Evolutionary conservation across 2,329 filamentous ascomycete species (phyloP).

Genomic region (Arthroderma uncinatum): DNA sequence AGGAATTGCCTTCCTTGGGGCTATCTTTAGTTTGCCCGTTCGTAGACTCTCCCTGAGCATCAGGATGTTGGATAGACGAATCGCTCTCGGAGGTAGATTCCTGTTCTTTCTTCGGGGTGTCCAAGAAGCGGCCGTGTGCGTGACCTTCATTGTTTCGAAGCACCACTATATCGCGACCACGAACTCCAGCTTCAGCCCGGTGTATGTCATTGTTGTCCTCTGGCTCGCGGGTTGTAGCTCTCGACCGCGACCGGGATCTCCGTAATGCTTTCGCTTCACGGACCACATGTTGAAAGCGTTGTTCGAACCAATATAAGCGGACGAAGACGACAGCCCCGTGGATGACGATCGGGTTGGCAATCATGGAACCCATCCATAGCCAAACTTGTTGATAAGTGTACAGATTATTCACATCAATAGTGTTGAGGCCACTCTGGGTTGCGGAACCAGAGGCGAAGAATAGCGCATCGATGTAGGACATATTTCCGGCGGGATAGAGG

Average conservation of each 20-base stretch:
- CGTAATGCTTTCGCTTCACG: constrained; percentile 58
- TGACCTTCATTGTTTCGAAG: constrained; percentile 26
- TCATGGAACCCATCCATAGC: constrained; percentile 58
- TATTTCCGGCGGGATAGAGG: constrained; percentile 53
- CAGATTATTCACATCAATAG: constrained; percentile 53
- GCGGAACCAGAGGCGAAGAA: constrained; percentile 77
- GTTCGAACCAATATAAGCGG: constrained; percentile 95
- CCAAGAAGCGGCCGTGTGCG: constrained; percentile 16
- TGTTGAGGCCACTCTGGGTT: constrained; percentile 89
- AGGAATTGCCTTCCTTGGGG: neutral
- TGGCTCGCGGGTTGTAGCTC: constrained; percentile 31
- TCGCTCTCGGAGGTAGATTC: constrained; percentile 6
- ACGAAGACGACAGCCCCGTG: constrained; percentile 81
- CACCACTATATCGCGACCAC: constrained; percentile 30
- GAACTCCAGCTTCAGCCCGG: constrained; percentile 30
- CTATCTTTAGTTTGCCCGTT: constrained; percentile 37
- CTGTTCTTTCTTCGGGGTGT: constrained; percentile 6
- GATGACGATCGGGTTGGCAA: constrained; percentile 74
- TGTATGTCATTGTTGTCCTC: constrained; percentile 34
- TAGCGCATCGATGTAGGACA: constrained; percentile 76
- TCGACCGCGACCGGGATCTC: constrained; percentile 43
- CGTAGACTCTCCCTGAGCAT: neutral
- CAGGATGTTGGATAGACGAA: constrained; percentile 1
- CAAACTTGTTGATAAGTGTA: constrained; percentile 63
- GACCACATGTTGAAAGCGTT: constrained; percentile 77